Conservation (phyloP, 352 stramenopile species). For the Phytophthora ramorum region DNA sequence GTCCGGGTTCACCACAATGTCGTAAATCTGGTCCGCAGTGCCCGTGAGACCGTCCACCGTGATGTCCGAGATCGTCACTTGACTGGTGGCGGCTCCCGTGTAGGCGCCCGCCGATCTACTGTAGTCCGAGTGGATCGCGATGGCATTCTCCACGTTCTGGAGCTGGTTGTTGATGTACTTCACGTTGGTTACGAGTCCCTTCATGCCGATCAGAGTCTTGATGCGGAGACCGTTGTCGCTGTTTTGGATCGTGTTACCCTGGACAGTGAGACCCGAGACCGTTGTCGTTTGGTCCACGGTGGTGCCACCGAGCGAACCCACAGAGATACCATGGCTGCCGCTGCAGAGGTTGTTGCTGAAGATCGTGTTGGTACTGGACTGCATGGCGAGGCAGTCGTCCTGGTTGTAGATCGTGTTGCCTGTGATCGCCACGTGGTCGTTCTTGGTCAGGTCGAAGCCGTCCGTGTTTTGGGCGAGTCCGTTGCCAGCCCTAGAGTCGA, state of each 20-base stretch:
- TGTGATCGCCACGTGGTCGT: slow-evolving; percentile 34
- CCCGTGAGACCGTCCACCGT: too few relatives aligned
- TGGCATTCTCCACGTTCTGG: slow-evolving; percentile 24
- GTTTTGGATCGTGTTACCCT: slow-evolving; percentile 39
- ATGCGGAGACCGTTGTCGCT: slow-evolving; percentile 40
- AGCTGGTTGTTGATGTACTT: slow-evolving; percentile 37
- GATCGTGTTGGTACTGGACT: slow-evolving; percentile 11
- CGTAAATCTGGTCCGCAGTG: slow-evolving; percentile 26
- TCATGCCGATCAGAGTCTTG: slow-evolving; percentile 38
- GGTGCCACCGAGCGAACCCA: slow-evolving; percentile 37
- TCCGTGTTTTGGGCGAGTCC: slow-evolving; percentile 28
- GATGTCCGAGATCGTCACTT: too few relatives aligned
- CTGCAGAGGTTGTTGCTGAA: slow-evolving; percentile 19
- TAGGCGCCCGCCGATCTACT: slow-evolving; percentile 22
- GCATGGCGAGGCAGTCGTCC: slow-evolving; percentile 14
- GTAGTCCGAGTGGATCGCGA: slow-evolving; percentile 29
- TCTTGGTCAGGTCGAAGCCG: slow-evolving; percentile 36
- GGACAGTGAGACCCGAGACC: slow-evolving; percentile 34
- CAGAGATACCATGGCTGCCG: slow-evolving; percentile 31
- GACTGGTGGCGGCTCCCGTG: slow-evolving; percentile 13
- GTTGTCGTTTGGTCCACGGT: slow-evolving; percentile 20
- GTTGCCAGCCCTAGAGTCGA: slow-evolving; percentile 23
- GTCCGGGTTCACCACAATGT: slow-evolving; percentile 32
- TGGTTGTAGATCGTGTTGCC: slow-evolving; percentile 44
- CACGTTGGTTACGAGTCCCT: slow-evolving; percentile 25